These are phyloP conservation scores for Malassezia restricta DNA, from an alignment of 1,284 basidiomycete genomes.

Conservation along the genomic window DNA sequence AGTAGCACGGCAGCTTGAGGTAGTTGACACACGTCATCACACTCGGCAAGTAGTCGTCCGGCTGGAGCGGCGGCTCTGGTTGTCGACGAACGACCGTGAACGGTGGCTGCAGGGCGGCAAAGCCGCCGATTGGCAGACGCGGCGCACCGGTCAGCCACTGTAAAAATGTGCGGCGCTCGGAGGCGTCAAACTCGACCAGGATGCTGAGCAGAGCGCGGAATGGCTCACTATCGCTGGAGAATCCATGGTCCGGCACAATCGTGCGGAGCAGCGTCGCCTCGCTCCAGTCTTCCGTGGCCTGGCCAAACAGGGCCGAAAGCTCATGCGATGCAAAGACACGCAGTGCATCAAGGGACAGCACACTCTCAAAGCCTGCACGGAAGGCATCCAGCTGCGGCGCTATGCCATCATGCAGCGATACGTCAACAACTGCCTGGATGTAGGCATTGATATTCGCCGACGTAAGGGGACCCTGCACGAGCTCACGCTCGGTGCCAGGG, in stretches of 20 bases:
- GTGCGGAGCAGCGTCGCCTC: constrained; percentile 67
- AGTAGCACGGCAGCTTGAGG: constrained; percentile 43
- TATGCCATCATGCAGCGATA: constrained; percentile 26
- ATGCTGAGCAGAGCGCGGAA: constrained; percentile 76
- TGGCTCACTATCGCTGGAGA: constrained; percentile 80
- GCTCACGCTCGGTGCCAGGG: constrained; percentile 74
- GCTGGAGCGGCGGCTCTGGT: constrained; percentile 62
- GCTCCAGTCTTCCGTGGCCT: constrained; percentile 61
- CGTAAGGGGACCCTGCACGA: constrained; percentile 61
- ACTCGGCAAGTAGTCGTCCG: constrained; percentile 89
- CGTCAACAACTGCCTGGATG: constrained; percentile 48
- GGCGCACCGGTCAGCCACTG: constrained; percentile 91
- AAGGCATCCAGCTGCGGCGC: constrained; percentile 34
- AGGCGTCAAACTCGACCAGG: constrained; percentile 65
- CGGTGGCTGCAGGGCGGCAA: constrained; percentile 82
- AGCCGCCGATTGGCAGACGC: constrained; percentile 65
- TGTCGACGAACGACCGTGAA: constrained; percentile 95
- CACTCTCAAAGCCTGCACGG: constrained; percentile 52
- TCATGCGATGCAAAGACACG: constrained; percentile 88
- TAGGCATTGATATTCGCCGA: constrained; percentile 79
- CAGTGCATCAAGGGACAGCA: constrained; percentile 81
- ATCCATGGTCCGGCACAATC: constrained; percentile 94
- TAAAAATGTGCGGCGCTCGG: constrained; percentile 70
- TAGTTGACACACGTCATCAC: constrained; percentile 96
- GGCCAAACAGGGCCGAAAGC: constrained; percentile 82